These are phyloP conservation scores for Nemania diffusa DNA, from an alignment of 2,329 filamentous ascomycete genomes.

Conservation along the genomic window DNA sequence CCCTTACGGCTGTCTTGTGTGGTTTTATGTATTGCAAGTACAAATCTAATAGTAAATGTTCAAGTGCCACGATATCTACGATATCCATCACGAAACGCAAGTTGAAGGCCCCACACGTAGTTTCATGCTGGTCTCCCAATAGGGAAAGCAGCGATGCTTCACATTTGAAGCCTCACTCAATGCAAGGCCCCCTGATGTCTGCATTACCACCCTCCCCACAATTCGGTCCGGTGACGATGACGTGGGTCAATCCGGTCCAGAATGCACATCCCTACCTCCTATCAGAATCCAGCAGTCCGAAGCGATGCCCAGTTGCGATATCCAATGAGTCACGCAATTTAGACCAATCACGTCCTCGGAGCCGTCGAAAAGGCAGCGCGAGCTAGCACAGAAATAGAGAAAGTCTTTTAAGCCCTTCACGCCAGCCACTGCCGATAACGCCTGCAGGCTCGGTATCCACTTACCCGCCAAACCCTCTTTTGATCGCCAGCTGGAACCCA, in stretches of 20 bases:
- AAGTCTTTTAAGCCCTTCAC: too few relatives aligned
- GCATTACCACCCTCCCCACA: neutral
- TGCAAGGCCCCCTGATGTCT: neutral
- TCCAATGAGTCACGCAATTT: slow-evolving; percentile 12
- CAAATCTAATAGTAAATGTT: too few relatives aligned
- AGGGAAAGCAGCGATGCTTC: slow-evolving; percentile 1
- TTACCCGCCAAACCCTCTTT: neutral
- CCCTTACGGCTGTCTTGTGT: too few relatives aligned
- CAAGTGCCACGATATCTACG: too few relatives aligned
- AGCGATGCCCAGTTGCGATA: neutral
- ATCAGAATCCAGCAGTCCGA: neutral
- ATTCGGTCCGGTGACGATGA: neutral
- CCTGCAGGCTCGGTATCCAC: neutral
- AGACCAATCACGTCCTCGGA: too few relatives aligned
- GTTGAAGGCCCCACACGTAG: neutral
- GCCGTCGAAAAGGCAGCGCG: too few relatives aligned
- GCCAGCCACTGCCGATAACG: neutral
- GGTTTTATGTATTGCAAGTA: too few relatives aligned
- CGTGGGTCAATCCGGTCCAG: neutral
- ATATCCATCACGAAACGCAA: too few relatives aligned
- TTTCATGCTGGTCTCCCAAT: neutral
- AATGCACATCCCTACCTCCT: neutral
- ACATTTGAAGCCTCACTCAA: slow-evolving; percentile 8
- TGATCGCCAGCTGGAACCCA: neutral
- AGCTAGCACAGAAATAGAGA: too few relatives aligned